phyloP scores from a whole-genome alignment of 805 yeast genomes.

The Ogataea methylovora region DNA sequence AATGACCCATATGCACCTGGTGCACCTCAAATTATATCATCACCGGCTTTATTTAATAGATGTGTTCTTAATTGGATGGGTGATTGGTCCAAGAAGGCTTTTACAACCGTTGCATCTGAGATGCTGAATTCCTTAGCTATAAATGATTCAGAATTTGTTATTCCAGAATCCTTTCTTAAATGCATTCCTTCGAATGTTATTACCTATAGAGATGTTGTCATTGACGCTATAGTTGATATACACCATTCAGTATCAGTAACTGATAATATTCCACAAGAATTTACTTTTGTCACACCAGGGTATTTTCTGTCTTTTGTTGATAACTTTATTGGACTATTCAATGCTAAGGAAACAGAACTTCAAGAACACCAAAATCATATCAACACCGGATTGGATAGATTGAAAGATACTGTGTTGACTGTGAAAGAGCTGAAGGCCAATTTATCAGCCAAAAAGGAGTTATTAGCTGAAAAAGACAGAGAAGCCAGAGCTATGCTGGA shows the following conservation, averaged over 20 bases:
- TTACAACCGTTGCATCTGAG: constrained; percentile 41
- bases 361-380: constrained; percentile 68
- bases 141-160: constrained; percentile 34
- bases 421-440: constrained; percentile 53
- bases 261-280: background rate
- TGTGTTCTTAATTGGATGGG: constrained; percentile 91
- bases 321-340: constrained; percentile 36
- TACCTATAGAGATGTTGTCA: constrained; percentile 20
- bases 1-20: constrained; percentile 37
- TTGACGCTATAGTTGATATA: background rate
- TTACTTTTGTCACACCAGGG: constrained; percentile 36
- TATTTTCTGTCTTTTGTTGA: constrained; percentile 44
- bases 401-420: constrained; percentile 69
- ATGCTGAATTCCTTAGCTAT: constrained; percentile 35
- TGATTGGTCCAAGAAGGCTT: constrained; percentile 54
- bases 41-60: constrained; percentile 86
- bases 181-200: constrained; percentile 5
- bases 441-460: constrained; percentile 44
- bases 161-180: constrained; percentile 22
- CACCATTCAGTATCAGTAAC: constrained; percentile 8
- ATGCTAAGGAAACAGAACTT: constrained; percentile 35
- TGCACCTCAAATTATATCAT: constrained; percentile 47
- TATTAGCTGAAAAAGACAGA: constrained; percentile 46
- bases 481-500: constrained; percentile 69
- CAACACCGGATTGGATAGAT: constrained; percentile 62